Conservation (phyloP, 441 rosid genomes). For the Pelargonium exstipulatum region DNA sequence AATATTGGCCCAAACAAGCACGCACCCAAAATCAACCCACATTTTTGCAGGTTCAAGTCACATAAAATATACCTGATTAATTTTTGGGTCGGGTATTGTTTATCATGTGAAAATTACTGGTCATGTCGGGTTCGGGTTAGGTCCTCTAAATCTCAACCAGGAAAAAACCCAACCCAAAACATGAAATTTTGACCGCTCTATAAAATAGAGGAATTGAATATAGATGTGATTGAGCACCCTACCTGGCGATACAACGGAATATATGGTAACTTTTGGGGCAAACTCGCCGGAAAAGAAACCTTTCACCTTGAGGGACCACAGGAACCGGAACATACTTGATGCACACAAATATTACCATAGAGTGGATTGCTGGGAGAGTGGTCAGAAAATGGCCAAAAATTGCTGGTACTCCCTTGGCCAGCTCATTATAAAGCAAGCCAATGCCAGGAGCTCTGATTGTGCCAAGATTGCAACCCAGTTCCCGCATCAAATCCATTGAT, state of each 20-base stretch:
- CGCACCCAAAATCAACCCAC: too few species aligned
- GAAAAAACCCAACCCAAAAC: too few species aligned
- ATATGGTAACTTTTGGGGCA: conserved; percentile 84
- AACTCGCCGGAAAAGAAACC: conserved; percentile 89
- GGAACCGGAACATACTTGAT: conserved; percentile 96
- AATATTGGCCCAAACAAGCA: too few species aligned
- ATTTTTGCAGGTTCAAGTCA: too few species aligned
- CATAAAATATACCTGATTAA: too few species aligned
- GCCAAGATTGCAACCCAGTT: conserved; percentile 86
- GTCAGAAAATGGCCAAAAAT: conserved; percentile 94
- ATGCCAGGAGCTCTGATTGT: conserved; percentile 98
- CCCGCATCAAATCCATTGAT: conserved; percentile 86
- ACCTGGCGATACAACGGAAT: conserved; percentile 98
- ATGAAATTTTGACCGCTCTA: too few species aligned
- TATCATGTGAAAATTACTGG: too few species aligned
- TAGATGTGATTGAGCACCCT: conserved; percentile 23
- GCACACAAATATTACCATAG: conserved; percentile 91
- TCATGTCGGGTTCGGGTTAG: too few species aligned
- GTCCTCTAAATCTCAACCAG: too few species aligned
- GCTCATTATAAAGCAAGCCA: conserved; percentile 88
- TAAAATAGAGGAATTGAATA: background rate
- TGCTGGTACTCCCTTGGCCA: conserved; percentile 88
- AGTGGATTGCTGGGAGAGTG: conserved; percentile 94
- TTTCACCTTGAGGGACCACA: conserved; percentile 85
- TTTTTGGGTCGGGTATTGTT: too few species aligned